These are phyloP conservation scores for Galium porrigens DNA, from an alignment of 305 asterid genomes.

Conservation along the genomic window DNA sequence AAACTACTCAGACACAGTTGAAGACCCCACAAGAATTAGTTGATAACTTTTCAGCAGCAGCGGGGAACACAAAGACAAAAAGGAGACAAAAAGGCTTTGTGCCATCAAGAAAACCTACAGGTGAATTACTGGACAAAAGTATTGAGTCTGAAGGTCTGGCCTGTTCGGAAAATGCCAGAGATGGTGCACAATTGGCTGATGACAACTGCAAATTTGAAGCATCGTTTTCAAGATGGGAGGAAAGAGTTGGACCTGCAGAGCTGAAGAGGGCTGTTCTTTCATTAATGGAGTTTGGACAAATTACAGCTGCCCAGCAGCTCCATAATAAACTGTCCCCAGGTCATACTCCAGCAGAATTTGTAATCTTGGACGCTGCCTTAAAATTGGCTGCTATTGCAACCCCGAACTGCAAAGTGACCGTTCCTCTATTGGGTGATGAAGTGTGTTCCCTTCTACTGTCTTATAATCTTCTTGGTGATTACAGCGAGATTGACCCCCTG, in stretches of 20 bases:
- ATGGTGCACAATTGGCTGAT: constrained; percentile 45
- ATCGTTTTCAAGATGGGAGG: constrained; percentile 79
- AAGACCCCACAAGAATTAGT: constrained; percentile 31
- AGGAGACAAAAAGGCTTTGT: constrained; percentile 72
- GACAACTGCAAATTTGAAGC: constrained; percentile 55
- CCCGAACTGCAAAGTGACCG: constrained; percentile 37
- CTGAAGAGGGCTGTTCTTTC: constrained; percentile 85
- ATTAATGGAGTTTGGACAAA: constrained; percentile 84
- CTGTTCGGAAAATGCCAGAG: constrained; percentile 28
- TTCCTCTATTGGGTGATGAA: constrained; percentile 47
- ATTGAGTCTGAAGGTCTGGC: constrained; percentile 40
- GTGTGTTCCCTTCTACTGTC: constrained; percentile 41
- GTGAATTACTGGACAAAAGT: constrained; percentile 42
- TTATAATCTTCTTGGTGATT: constrained; percentile 35
- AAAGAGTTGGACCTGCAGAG: constrained; percentile 80
- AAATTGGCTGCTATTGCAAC: constrained; percentile 75
- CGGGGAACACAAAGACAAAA: constrained; percentile 46
- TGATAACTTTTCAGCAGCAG: constrained; percentile 35
- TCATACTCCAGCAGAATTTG: constrained; percentile 56
- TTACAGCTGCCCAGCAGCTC: constrained; percentile 78
- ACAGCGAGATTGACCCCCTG: constrained; percentile 55
- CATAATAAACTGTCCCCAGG: constrained; percentile 77
- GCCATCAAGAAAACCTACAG: constrained; percentile 49
- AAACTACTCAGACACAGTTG: constrained; percentile 44
- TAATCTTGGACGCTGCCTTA: constrained; percentile 56